Evolutionary conservation across 129 eudicot species (phyloP).

Genomic region (Calendula officinalis): DNA sequence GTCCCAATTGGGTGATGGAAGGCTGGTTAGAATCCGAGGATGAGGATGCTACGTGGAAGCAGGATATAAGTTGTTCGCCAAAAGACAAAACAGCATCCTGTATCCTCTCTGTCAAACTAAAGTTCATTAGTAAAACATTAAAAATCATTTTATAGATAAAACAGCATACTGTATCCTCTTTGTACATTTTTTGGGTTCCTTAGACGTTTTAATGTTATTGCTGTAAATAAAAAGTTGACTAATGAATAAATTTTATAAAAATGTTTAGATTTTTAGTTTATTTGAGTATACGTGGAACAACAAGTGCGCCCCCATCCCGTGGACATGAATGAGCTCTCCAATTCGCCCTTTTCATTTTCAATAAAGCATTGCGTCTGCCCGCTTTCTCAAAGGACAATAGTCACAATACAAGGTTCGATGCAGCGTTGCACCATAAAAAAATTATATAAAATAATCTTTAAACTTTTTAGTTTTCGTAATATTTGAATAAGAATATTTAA

Average conservation of each 20-base stretch:
- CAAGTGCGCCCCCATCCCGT: background rate
- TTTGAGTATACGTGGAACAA: background rate
- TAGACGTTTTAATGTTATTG: too few relatives aligned
- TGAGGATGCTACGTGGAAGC: slow-evolving; percentile 35
- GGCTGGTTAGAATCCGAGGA: slow-evolving; percentile 14
- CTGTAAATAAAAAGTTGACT: too few relatives aligned
- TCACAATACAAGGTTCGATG: background rate
- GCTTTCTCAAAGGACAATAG: slow-evolving; percentile 26
- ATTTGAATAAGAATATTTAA: too few relatives aligned
- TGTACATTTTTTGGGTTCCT: too few relatives aligned
- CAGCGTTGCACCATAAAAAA: background rate
- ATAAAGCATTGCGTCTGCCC: slow-evolving; percentile 18
- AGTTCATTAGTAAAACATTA: too few relatives aligned
- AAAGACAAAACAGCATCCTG: background rate
- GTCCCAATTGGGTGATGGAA: slow-evolving; percentile 14
- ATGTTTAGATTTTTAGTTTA: background rate
- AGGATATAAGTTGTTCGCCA: slow-evolving; percentile 13
- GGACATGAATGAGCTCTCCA: slow-evolving; percentile 6
- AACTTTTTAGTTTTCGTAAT: too few relatives aligned
- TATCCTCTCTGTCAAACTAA: background rate
- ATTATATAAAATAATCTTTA: background rate
- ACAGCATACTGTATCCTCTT: too few relatives aligned
- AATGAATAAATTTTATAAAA: too few relatives aligned
- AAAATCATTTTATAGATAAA: too few relatives aligned
- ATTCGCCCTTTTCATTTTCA: slow-evolving; percentile 6